Percentiles rank a stretch among this genome's conserved stretches.
Evolutionary conservation across 2,329 filamentous ascomycete species (phyloP).

Genomic region (Plenodomus lindquistii): DNA sequence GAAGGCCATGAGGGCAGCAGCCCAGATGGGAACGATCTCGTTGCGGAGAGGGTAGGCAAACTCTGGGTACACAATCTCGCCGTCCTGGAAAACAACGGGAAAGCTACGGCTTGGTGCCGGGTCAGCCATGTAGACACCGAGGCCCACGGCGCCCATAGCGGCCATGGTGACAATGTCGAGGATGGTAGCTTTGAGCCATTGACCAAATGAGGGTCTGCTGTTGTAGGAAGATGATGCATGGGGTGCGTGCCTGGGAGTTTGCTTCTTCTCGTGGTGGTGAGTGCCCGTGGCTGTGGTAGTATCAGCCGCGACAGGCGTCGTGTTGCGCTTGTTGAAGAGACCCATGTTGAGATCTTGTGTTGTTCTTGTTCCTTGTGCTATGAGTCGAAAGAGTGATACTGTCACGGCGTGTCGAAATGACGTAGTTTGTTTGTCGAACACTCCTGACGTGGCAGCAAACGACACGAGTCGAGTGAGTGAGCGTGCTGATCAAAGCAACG

Average conservation of each 20-base stretch:
- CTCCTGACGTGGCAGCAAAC: constrained; percentile 1
- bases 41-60: constrained; percentile 71
- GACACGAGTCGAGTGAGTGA: not conserved
- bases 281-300: constrained; percentile 40
- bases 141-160: constrained; percentile 65
- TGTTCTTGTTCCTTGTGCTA: not conserved
- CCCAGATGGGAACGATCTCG: constrained; percentile 65
- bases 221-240: constrained; percentile 29
- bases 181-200: constrained; percentile 70
- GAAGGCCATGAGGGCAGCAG: constrained; percentile 66
- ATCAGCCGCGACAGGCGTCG: constrained; percentile 39
- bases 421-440: constrained; percentile 5
- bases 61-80: constrained; percentile 69
- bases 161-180: constrained; percentile 71
- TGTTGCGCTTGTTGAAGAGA: constrained; percentile 44
- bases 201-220: constrained; percentile 62
- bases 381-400: not conserved
- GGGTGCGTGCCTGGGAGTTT: constrained; percentile 17
- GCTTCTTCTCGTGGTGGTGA: constrained; percentile 32
- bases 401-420: not conserved
- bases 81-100: constrained; percentile 66
- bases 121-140: constrained; percentile 68
- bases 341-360: constrained; percentile 30
- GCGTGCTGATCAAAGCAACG: not conserved
- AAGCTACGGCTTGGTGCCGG: constrained; percentile 72